Conservation (phyloP, 2,329 filamentous ascomycete species). For the Magnaporthiopsis incrustans region DNA sequence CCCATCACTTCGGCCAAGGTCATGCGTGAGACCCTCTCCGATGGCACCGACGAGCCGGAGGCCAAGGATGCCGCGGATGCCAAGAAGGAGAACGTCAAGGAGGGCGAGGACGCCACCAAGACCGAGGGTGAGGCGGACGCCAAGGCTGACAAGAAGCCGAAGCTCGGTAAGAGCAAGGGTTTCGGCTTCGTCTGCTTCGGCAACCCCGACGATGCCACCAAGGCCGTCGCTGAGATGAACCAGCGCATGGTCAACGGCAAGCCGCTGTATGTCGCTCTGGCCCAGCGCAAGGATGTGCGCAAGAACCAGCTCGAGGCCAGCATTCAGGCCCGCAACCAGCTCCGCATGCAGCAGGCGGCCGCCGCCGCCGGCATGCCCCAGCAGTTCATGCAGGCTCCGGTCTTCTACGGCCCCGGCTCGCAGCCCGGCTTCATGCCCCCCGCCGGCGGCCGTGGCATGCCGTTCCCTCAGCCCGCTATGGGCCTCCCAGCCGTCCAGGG, state of each 20-base stretch:
- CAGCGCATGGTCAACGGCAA: slow-evolving; percentile 97
- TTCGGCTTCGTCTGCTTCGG: slow-evolving; percentile 99
- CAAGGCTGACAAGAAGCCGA: slow-evolving; percentile 54
- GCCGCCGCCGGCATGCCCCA: slow-evolving; percentile 83
- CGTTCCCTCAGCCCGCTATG: slow-evolving; percentile 57
- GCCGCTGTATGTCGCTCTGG: slow-evolving; percentile 94
- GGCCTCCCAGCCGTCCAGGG: slow-evolving; percentile 65
- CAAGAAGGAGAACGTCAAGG: slow-evolving; percentile 37
- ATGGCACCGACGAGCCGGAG: slow-evolving; percentile 49
- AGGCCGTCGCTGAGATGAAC: slow-evolving; percentile 99
- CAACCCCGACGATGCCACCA: slow-evolving; percentile 98
- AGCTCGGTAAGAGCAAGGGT: slow-evolving; percentile 97
- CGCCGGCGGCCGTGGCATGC: slow-evolving; percentile 54
- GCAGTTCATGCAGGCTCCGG: slow-evolving; percentile 79
- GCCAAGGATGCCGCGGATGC: slow-evolving; percentile 41
- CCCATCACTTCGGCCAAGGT: slow-evolving; percentile 98
- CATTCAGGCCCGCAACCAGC: slow-evolving; percentile 97
- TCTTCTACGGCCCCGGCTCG: slow-evolving; percentile 85
- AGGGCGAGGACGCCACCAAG: slow-evolving; percentile 41
- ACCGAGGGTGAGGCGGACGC: slow-evolving; percentile 50
- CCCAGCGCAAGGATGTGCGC: slow-evolving; percentile 98
- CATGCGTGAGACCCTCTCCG: slow-evolving; percentile 74
- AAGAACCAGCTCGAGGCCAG: slow-evolving; percentile 99
- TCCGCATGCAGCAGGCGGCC: slow-evolving; percentile 95
- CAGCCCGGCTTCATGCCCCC: slow-evolving; percentile 62